phyloP scores from a whole-genome alignment of 129 eudicot species.

The Ambrosia artemisiifolia region DNA sequence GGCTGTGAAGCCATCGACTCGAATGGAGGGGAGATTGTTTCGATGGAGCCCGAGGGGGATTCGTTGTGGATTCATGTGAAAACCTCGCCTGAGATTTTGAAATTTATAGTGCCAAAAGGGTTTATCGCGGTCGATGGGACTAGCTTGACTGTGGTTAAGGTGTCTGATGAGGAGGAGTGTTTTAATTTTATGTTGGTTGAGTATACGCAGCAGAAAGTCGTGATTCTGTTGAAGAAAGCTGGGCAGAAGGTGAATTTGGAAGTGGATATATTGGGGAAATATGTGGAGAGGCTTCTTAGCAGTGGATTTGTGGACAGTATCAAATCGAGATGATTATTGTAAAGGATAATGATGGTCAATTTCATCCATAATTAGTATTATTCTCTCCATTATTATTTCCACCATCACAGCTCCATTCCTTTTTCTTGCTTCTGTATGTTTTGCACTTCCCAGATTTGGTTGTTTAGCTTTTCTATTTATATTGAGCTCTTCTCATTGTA shows the following conservation, averaged over 20 bases:
- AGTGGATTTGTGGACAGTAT: conserved; percentile 58
- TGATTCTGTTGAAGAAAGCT: conserved; percentile 71
- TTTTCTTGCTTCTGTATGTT: no score
- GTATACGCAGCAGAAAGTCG: conserved; percentile 88
- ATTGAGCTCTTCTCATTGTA: no score
- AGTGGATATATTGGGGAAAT: conserved; percentile 90
- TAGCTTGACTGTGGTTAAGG: conserved; percentile 87
- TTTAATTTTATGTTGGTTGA: conserved; percentile 88
- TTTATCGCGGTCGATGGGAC: conserved; percentile 91
- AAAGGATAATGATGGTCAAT: no score
- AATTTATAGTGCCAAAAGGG: conserved; percentile 86
- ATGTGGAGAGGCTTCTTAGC: conserved; percentile 78
- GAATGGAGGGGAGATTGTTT: conserved; percentile 90
- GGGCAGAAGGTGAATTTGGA: conserved; percentile 95
- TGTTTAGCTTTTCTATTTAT: no score
- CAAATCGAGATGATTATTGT: conserved; percentile 29
- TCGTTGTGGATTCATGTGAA: conserved; percentile 91
- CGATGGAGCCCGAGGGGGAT: conserved; percentile 58
- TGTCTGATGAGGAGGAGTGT: conserved; percentile 72
- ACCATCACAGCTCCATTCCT: neutral
- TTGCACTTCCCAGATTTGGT: no score
- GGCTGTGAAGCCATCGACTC: conserved; percentile 65
- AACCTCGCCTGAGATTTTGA: conserved; percentile 61
- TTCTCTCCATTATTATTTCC: no score
- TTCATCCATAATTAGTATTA: no score